phyloP scores from a whole-genome alignment of 140 eudicot genomes.

The Bidens hawaiensis region DNA sequence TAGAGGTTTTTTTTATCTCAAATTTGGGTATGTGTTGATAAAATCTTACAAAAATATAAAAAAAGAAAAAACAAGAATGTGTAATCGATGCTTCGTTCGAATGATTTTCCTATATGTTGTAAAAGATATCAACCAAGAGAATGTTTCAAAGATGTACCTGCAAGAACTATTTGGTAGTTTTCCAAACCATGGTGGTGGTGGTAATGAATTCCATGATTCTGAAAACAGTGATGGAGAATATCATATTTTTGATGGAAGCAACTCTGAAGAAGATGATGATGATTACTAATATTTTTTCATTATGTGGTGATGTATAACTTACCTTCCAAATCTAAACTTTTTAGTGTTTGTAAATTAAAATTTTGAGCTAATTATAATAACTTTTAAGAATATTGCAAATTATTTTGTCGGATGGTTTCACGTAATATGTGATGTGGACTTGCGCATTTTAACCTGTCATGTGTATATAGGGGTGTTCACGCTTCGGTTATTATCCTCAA shows the following conservation, averaged over 20 bases:
- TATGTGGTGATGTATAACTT: background rate
- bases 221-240: conserved; percentile 60
- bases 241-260: conserved; percentile 61
- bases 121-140: conserved; percentile 58
- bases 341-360: too few species aligned
- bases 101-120: conserved; percentile 36
- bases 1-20: too few species aligned
- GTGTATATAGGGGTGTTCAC: too few species aligned
- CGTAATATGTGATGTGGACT: too few species aligned
- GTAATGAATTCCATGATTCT: conserved; percentile 32
- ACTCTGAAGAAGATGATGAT: conserved; percentile 34
- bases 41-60: background rate
- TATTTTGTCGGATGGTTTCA: too few species aligned
- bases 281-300: conserved; percentile 30
- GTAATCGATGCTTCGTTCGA: background rate
- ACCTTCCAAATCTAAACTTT: too few species aligned
- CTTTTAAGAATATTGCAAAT: too few species aligned
- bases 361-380: too few species aligned
- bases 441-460: too few species aligned
- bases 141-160: conserved; percentile 66
- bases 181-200: conserved; percentile 41
- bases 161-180: conserved; percentile 87
- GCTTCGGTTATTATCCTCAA: too few species aligned
- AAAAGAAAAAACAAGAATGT: background rate
- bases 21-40: background rate